Evolutionary conservation across 2,329 filamentous ascomycete genomes (phyloP).

Genomic region (Penicillium brevicompactum): DNA sequence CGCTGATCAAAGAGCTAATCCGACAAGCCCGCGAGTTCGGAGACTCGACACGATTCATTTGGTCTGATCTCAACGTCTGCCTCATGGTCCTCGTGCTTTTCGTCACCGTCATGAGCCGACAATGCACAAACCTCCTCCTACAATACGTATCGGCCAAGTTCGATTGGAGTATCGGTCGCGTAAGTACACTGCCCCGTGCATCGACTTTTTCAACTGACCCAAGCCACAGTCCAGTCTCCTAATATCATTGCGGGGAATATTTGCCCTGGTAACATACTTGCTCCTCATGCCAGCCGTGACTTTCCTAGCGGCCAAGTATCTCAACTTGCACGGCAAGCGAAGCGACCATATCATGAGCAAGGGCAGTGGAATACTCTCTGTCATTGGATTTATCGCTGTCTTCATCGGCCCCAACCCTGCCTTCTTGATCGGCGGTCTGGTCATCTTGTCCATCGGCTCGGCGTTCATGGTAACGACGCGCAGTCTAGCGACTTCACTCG

Average conservation of each 20-base stretch:
- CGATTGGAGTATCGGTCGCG: conserved; percentile 30
- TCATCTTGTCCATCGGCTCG: conserved; percentile 28
- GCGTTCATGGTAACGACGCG: conserved; percentile 25
- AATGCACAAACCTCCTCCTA: conserved; percentile 27
- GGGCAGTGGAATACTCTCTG: conserved; percentile 17
- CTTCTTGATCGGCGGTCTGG: conserved; percentile 22
- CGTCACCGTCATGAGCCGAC: conserved; percentile 24
- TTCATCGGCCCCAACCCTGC: conserved; percentile 18
- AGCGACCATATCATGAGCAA: conserved; percentile 28
- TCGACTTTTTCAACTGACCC: conserved; percentile 4
- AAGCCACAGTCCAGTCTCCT: conserved; percentile 28
- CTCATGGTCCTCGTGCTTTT: conserved; percentile 26
- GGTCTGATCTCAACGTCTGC: conserved; percentile 22
- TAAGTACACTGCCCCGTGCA: conserved; percentile 11
- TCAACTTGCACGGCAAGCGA: conserved; percentile 21
- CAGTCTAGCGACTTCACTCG: conserved; percentile 30
- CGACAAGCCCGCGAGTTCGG: conserved; percentile 21
- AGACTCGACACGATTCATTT: conserved; percentile 27
- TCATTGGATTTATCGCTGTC: conserved; percentile 24
- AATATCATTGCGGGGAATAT: conserved; percentile 28
- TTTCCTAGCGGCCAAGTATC: conserved; percentile 14
- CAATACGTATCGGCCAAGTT: conserved; percentile 35
- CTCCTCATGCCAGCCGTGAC: conserved; percentile 26
- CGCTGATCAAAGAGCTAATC: conserved; percentile 10
- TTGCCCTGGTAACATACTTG: conserved; percentile 24